phyloP scores from a whole-genome alignment of 2,329 filamentous ascomycete species.

The Ceratocystis smalleyi region DNA sequence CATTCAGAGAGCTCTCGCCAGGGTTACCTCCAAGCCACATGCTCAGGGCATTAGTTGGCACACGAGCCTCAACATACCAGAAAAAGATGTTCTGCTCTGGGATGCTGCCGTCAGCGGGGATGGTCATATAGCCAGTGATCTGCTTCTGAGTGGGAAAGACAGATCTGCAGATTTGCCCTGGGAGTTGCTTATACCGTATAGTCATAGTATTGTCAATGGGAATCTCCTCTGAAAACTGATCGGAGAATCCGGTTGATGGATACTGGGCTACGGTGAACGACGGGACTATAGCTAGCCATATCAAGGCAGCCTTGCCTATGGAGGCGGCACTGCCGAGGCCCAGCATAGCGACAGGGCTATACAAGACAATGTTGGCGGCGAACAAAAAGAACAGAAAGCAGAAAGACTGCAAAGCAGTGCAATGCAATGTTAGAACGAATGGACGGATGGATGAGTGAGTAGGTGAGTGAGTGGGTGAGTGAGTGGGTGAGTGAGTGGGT shows the following conservation, averaged over 20 bases:
- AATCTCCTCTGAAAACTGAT: not conserved
- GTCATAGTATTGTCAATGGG: not conserved
- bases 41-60: conserved; percentile 18
- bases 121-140: conserved; percentile 52
- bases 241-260: not conserved
- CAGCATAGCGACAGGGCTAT: not conserved
- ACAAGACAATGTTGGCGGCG: not conserved
- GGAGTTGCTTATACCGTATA: not conserved
- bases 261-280: not conserved
- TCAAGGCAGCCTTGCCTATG: not conserved
- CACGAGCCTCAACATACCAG: conserved; percentile 34
- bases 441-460: no score
- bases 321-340: not conserved
- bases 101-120: conserved; percentile 30
- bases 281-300: not conserved
- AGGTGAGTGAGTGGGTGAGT: no score
- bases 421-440: no score
- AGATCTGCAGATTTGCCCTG: conserved; percentile 40
- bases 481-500: no score
- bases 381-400: not conserved
- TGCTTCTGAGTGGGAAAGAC: conserved; percentile 50
- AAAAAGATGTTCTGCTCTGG: conserved; percentile 31
- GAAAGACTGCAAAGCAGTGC: not conserved
- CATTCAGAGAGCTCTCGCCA: conserved; percentile 48
- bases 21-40: conserved; percentile 56